Evolutionary conservation across 208 protist genomes (phyloP).

Genomic region (Crithidia expoeki): DNA sequence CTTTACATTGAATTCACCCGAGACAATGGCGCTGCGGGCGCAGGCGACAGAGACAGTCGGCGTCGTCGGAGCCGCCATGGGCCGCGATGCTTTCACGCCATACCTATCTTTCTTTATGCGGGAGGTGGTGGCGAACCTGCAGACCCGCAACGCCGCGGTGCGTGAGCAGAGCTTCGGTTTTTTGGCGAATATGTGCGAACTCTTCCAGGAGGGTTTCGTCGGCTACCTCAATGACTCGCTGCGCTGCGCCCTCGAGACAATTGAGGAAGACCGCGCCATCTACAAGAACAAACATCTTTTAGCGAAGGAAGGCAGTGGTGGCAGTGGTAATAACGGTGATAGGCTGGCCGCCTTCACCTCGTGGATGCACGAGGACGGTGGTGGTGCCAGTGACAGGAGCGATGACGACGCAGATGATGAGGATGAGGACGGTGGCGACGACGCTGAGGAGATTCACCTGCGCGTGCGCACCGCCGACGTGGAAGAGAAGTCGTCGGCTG

Average conservation of each 20-base stretch:
- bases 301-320: slow-evolving; percentile 33
- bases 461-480: slow-evolving; percentile 82
- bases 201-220: slow-evolving; percentile 62
- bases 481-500: slow-evolving; percentile 82
- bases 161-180: slow-evolving; percentile 89
- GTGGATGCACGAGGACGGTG: slow-evolving; percentile 29
- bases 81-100: slow-evolving; percentile 63
- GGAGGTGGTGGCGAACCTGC: slow-evolving; percentile 66
- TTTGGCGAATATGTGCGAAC: slow-evolving; percentile 81
- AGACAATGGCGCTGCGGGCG: slow-evolving; percentile 75
- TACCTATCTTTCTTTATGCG: slow-evolving; percentile 77
- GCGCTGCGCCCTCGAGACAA: slow-evolving; percentile 58
- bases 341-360: slow-evolving; percentile 22
- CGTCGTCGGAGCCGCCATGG: slow-evolving; percentile 77
- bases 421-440: slow-evolving; percentile 52
- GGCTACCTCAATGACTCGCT: slow-evolving; percentile 73
- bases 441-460: slow-evolving; percentile 68
- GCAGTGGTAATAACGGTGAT: slow-evolving; percentile 21
- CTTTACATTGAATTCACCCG: slow-evolving; percentile 44
- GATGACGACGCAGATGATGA: slow-evolving; percentile 29
- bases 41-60: slow-evolving; percentile 83
- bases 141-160: slow-evolving; percentile 52
- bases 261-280: slow-evolving; percentile 62
- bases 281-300: slow-evolving; percentile 76
- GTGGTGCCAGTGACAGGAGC: slow-evolving; percentile 1